phyloP scores from a whole-genome alignment of 1,284 basidiomycete genomes.

The Ceratobasidium sp. region DNA sequence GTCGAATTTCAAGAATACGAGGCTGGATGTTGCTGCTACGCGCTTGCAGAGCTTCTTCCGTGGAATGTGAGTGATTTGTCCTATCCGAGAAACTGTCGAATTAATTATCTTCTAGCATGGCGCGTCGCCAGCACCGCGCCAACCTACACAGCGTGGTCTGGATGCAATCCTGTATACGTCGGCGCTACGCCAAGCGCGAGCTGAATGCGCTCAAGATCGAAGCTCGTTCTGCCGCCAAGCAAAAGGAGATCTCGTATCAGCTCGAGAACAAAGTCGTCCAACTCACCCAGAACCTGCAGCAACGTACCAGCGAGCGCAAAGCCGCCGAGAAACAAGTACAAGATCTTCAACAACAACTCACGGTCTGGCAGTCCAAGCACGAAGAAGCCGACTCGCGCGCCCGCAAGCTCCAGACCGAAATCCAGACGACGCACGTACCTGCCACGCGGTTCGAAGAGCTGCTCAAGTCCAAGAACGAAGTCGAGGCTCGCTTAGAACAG shows the following conservation, averaged over 20 bases:
- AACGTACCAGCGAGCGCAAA: conserved; percentile 93
- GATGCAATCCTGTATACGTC: conserved; percentile 93
- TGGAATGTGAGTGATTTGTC: conserved; percentile 76
- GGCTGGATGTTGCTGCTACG: conserved; percentile 77
- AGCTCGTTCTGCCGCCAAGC: conserved; percentile 96
- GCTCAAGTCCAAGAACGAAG: conserved; percentile 79
- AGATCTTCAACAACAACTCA: conserved; percentile 88
- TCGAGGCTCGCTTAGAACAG: conserved; percentile 88
- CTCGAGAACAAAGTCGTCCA: conserved; percentile 99
- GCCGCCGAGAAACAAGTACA: conserved; percentile 81
- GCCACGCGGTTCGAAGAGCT: conserved; percentile 83
- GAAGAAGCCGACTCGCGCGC: conserved; percentile 88
- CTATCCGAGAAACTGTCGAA: background rate
- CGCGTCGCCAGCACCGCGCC: conserved; percentile 72
- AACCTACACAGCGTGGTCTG: conserved; percentile 85
- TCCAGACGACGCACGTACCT: conserved; percentile 82
- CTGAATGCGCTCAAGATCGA: conserved; percentile 88
- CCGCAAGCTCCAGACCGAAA: conserved; percentile 80
- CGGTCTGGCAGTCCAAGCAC: conserved; percentile 87
- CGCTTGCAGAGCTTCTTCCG: conserved; percentile 89
- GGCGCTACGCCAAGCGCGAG: conserved; percentile 88
- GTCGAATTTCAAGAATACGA: conserved; percentile 71
- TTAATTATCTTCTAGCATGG: conserved; percentile 66
- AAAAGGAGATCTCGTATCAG: conserved; percentile 98
- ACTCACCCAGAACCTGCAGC: conserved; percentile 96